Conservation (phyloP, 2,329 filamentous ascomycete species). For the Zelopaecilomyces penicillatus region DNA sequence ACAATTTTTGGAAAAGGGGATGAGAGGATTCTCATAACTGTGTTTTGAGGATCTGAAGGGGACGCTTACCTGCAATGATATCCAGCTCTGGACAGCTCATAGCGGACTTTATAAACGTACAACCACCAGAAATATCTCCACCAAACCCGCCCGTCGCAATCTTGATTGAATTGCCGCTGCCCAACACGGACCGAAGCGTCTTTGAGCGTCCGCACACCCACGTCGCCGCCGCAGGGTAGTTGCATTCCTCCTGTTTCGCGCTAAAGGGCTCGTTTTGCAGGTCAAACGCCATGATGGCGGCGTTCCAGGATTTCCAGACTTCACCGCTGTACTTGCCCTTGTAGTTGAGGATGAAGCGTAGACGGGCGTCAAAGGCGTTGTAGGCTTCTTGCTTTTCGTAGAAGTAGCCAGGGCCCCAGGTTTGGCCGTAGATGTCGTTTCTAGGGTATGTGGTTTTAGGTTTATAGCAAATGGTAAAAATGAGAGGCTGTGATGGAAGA, state of each 20-base stretch:
- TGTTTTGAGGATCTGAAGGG: background rate
- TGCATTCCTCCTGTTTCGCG: conserved; percentile 1
- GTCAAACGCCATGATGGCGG: conserved; percentile 25
- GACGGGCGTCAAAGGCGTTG: conserved; percentile 20
- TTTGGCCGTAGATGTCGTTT: conserved; percentile 9
- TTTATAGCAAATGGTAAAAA: background rate
- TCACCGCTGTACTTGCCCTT: conserved; percentile 20
- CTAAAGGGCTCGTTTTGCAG: conserved; percentile 25
- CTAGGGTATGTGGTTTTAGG: background rate
- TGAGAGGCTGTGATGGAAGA: background rate
- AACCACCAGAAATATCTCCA: conserved; percentile 21
- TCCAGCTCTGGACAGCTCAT: conserved; percentile 21
- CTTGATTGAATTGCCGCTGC: conserved; percentile 18
- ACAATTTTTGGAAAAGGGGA: no score
- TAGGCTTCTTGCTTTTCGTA: conserved; percentile 21
- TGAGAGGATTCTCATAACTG: no score
- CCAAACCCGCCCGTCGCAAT: conserved; percentile 23
- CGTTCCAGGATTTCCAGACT: conserved; percentile 23
- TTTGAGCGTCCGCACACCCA: conserved; percentile 25
- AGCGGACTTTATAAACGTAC: conserved; percentile 18
- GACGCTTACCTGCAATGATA: conserved; percentile 2
- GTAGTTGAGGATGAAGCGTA: conserved; percentile 23
- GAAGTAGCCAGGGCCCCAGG: conserved; percentile 17
- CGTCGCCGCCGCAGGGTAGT: conserved; percentile 1
- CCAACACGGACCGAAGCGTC: conserved; percentile 15